phyloP scores from a whole-genome alignment of 192 early-diverging fungal genomes.

The Coemansia sp. region DNA sequence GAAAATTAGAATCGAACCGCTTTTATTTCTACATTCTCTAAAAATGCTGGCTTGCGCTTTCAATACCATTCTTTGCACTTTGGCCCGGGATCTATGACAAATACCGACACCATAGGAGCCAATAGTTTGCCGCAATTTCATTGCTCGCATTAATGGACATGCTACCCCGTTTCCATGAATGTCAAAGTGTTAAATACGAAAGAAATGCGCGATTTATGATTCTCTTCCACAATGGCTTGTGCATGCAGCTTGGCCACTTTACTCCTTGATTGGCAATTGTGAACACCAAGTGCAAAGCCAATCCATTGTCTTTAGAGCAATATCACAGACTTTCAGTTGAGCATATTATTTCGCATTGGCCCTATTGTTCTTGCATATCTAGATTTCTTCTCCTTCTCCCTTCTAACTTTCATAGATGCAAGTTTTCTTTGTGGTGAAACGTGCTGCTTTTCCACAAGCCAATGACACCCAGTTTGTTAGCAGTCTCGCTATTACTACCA shows the following conservation, averaged over 20 bases:
- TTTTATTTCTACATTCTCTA: neutral
- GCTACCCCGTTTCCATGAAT: neutral
- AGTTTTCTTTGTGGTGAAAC: neutral
- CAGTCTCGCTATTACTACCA: neutral
- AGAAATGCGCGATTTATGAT: neutral
- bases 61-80: too few relatives aligned
- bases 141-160: too few relatives aligned
- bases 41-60: neutral
- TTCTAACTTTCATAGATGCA: neutral
- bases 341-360: neutral
- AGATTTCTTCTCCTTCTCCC: neutral
- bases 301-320: neutral
- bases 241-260: neutral
- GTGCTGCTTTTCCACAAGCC: neutral
- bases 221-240: conserved; percentile 13
- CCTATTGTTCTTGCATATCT: neutral
- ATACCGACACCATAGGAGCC: too few relatives aligned
- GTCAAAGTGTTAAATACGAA: neutral
- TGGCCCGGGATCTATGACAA: too few relatives aligned
- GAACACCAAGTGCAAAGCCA: neutral
- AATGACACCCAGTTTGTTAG: neutral
- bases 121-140: too few relatives aligned
- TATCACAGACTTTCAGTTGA: neutral
- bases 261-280: neutral
- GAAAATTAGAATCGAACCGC: neutral